A percentile compares a stretch with the other conserved stretches of the same genome.
Conservation (phyloP, 306 rosid species). For the Castanospermum australe region DNA sequence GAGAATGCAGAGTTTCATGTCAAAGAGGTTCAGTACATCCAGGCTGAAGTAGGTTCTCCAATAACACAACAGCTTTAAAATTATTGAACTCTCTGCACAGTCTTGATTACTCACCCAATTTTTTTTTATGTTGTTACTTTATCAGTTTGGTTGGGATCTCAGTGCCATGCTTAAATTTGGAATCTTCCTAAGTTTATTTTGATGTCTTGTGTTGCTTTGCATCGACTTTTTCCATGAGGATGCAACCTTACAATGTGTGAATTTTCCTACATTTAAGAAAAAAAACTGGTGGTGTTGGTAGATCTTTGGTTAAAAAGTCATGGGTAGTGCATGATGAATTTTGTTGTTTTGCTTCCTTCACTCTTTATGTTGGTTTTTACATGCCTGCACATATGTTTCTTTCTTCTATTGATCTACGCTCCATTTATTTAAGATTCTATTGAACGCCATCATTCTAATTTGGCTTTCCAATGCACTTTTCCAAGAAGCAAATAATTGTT, state of each 20-base stretch:
- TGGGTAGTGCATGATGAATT: background rate
- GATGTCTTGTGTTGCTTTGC: slow-evolving; percentile 9
- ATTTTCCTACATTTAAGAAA: background rate
- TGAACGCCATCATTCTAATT: background rate
- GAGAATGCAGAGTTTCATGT: slow-evolving; percentile 76
- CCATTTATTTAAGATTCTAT: background rate
- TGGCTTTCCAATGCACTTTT: no score
- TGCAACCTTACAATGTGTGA: slow-evolving; percentile 15
- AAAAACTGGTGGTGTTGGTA: background rate
- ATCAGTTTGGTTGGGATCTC: background rate
- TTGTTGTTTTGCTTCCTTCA: background rate
- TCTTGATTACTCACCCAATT: background rate
- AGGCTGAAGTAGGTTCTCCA: slow-evolving; percentile 73
- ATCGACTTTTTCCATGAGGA: background rate
- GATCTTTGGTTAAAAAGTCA: background rate
- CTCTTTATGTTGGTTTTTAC: background rate
- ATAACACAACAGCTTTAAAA: background rate
- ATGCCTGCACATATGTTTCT: background rate
- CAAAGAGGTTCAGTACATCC: slow-evolving; percentile 87
- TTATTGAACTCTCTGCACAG: background rate
- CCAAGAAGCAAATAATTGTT: no score
- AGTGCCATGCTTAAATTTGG: slow-evolving; percentile 1
- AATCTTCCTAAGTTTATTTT: slow-evolving; percentile 10
- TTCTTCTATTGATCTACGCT: background rate
- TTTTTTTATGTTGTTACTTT: slow-evolving; percentile 5